These are phyloP conservation scores for Hyaloscypha variabilis DNA, from an alignment of 495 filamentous ascomycete species.

Conservation along the genomic window DNA sequence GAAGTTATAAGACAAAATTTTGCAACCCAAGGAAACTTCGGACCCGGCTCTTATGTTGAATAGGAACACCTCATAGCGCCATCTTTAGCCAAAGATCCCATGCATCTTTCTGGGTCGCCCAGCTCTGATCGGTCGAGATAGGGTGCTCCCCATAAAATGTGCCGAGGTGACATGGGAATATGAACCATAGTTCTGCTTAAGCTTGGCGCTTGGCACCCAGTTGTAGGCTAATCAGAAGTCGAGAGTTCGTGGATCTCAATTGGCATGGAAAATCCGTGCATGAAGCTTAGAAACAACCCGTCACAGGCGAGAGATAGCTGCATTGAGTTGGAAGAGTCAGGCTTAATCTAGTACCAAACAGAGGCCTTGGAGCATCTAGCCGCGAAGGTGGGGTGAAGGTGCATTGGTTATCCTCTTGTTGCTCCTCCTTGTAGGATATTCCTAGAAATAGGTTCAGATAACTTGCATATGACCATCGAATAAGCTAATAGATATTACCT, in stretches of 20 bases:
- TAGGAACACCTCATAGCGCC: background rate
- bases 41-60: conserved; percentile 5
- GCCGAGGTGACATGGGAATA: background rate
- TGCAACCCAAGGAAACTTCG: background rate
- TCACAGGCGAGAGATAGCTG: background rate
- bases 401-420: too few species aligned
- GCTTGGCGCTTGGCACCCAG: background rate
- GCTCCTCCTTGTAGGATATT: too few species aligned
- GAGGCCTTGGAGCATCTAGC: too few species aligned
- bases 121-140: background rate
- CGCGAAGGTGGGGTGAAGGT: too few species aligned
- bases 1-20: conserved; percentile 3
- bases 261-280: background rate
- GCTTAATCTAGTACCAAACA: background rate
- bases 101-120: background rate
- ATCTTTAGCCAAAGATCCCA: background rate
- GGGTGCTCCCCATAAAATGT: background rate
- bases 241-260: background rate
- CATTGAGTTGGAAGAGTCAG: background rate
- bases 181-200: background rate
- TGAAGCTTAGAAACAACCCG: background rate
- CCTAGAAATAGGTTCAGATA: too few species aligned
- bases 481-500: too few species aligned
- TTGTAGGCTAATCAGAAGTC: background rate
- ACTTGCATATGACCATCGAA: too few species aligned